Percentiles rank a stretch among this genome's conserved stretches.
Evolutionary conservation across 2,329 filamentous ascomycete species (phyloP).

Genomic region (Fusarium protoensiforme): DNA sequence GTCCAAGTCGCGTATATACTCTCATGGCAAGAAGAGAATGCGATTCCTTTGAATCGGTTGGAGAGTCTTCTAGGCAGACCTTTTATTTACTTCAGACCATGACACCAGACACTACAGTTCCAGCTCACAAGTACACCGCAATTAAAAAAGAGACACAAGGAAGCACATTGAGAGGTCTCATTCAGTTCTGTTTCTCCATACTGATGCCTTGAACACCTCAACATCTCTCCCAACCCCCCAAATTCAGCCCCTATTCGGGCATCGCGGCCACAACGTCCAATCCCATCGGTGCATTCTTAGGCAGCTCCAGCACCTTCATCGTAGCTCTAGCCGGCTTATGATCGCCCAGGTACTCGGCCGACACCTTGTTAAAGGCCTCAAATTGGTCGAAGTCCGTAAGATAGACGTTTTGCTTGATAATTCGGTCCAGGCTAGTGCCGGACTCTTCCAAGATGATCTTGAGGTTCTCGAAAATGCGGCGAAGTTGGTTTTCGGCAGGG

Average conservation of each 20-base stretch:
- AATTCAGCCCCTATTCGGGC: not conserved
- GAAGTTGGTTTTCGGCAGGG: not conserved
- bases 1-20: not conserved
- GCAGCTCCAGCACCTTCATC: not conserved
- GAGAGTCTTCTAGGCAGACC: not conserved
- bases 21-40: not conserved
- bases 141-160: not conserved
- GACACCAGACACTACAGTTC: not conserved
- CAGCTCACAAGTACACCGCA: not conserved
- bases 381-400: not conserved
- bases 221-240: not conserved
- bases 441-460: not conserved
- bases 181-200: not conserved
- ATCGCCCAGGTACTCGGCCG: not conserved
- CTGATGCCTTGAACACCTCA: not conserved
- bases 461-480: not conserved
- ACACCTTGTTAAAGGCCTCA: not conserved
- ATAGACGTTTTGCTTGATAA: not conserved
- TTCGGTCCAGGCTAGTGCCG: not conserved
- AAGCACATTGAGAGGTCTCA: not conserved
- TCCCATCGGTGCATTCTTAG: not conserved
- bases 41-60: not conserved
- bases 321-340: not conserved
- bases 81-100: not conserved
- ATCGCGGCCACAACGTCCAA: not conserved